phyloP scores from a whole-genome alignment of 495 filamentous ascomycete species.

The Xylaria telfairii region DNA sequence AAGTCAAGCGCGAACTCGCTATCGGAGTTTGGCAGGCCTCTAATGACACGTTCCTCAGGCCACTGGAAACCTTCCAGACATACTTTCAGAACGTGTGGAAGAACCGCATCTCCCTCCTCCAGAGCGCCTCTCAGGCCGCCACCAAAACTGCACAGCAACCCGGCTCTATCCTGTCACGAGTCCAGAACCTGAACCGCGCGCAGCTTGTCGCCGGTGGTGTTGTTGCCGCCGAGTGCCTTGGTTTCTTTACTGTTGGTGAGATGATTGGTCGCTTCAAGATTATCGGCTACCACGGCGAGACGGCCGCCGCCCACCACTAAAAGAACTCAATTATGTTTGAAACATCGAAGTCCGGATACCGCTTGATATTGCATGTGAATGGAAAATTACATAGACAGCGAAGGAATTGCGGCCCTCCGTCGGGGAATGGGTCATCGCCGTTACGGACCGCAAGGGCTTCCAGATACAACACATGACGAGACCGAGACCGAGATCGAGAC shows the following conservation, averaged over 20 bases:
- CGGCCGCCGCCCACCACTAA: conserved; percentile 67
- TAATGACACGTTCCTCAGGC: conserved; percentile 56
- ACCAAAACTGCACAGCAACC: conserved; percentile 36
- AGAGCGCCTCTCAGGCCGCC: conserved; percentile 42
- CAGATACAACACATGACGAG: conserved; percentile 13
- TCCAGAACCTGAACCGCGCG: conserved; percentile 71
- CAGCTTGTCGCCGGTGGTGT: conserved; percentile 76
- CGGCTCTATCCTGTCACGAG: conserved; percentile 61
- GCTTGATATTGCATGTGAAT: conserved; percentile 37
- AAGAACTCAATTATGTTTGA: conserved; percentile 14
- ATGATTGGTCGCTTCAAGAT: conserved; percentile 95
- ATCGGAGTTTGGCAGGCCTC: neutral
- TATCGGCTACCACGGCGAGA: conserved; percentile 84
- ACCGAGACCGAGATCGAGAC: conserved; percentile 19
- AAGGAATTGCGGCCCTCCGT: conserved; percentile 18
- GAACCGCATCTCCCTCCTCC: conserved; percentile 63
- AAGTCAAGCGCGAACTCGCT: neutral
- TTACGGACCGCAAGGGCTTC: conserved; percentile 5
- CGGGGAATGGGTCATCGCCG: conserved; percentile 12
- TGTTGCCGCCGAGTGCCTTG: conserved; percentile 81
- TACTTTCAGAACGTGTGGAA: conserved; percentile 81
- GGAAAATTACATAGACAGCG: conserved; percentile 29
- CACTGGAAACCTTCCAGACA: conserved; percentile 78
- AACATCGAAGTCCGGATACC: conserved; percentile 13
- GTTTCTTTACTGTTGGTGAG: conserved; percentile 97